These are phyloP conservation scores for Grigorovia yakushimaensis DNA, from an alignment of 805 yeast species.

Conservation along the genomic window DNA sequence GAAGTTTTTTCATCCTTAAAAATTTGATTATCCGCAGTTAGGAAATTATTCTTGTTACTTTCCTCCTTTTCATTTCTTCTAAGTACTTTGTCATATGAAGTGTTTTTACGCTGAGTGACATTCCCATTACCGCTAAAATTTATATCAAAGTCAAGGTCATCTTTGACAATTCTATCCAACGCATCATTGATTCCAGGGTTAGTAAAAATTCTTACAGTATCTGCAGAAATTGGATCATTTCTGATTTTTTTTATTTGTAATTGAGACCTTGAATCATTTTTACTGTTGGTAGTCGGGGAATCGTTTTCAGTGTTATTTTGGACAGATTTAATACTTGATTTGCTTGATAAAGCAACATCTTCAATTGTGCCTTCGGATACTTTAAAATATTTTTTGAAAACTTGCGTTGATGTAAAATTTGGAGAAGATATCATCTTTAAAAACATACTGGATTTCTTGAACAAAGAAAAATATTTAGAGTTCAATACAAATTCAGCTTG, in stretches of 20 bases:
- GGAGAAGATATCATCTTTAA: conserved; percentile 42
- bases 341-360: background rate
- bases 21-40: background rate
- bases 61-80: too few relatives aligned
- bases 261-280: too few relatives aligned
- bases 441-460: conserved; percentile 49
- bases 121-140: background rate
- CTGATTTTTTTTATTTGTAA: background rate
- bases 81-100: background rate
- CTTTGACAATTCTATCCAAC: conserved; percentile 24
- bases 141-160: background rate
- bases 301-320: background rate
- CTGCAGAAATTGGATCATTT: background rate
- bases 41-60: too few relatives aligned
- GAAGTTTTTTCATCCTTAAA: background rate
- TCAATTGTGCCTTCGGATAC: background rate
- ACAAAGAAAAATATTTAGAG: conserved; percentile 48
- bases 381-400: conserved; percentile 12
- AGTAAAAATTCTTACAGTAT: conserved; percentile 10
- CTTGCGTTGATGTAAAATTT: conserved; percentile 25
- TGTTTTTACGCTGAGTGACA: conserved; percentile 10
- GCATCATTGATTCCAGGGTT: conserved; percentile 28
- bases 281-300: too few relatives aligned
- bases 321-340: background rate
- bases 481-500: conserved; percentile 41